Base-by-base conservation (phyloP, 2,329 filamentous ascomycete species). In the Epichloe coenophiala region DNA sequence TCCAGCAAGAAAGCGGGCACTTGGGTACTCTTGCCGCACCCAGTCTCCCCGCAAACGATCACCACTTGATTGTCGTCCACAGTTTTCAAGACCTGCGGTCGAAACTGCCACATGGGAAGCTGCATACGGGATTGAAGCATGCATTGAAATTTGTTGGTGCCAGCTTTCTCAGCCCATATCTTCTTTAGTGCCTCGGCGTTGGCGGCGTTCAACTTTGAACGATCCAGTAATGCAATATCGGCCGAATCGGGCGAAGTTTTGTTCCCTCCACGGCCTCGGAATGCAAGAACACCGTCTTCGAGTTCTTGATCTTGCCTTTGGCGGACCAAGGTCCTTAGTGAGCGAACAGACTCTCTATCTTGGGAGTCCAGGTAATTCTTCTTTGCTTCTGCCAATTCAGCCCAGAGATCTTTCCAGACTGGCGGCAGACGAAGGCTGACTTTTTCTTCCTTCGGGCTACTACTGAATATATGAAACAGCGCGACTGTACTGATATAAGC, bases 11-110 rank as follows among this genome's bases (percentile, higher is more conserved):
- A 97, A 0, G 90, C 84, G 5, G 93, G 93, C n/a, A 96, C 85
- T 61, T 98, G 93, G 0, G 93, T 98, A 66, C 89, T 96, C 72
- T 98, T 98, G 56, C 93, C 93, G 64, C 86, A 96, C 58, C 93
- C 93, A 3, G 93, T 98, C 68, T 98, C 93, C 63, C 93, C 93
- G 63, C 91, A 97, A 33, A 98, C 80, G 53, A 98, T 96, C 9
- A 93, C 83, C 9, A 95, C 85, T 60, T 93, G 90, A 56, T 95
- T 78, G 21, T 78, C 74, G 45, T 88, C 83, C 33, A 98, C 83
- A 2, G 86, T 79, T 27, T 80, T 74, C 12, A 97, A 70, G 7
- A 96, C 88, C 47, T 88, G 77, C 12, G 86, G 72, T 57, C 83
- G 84, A 64, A 93, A 96, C 12, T 78, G 75, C 79, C 86, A 96